phyloP scores from a whole-genome alignment of 2,329 filamentous ascomycete species.

The Cercospora sesami region DNA sequence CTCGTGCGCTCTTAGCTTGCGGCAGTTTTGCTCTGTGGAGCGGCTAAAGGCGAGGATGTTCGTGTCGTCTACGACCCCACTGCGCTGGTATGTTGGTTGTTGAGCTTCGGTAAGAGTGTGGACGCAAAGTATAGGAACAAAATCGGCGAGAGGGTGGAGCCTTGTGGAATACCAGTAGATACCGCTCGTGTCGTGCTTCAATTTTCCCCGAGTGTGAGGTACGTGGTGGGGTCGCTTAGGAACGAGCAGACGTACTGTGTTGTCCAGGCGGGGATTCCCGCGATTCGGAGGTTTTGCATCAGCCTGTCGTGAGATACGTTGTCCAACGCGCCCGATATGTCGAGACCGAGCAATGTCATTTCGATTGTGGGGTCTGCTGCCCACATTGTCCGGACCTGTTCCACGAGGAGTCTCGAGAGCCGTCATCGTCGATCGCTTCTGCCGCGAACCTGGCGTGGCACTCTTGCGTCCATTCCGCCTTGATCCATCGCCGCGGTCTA shows the following conservation, averaged over 20 bases:
- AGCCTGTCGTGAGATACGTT: slow-evolving; percentile 42
- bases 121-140: neutral
- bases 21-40: slow-evolving; percentile 12
- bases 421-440: slow-evolving; percentile 31
- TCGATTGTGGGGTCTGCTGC: slow-evolving; percentile 28
- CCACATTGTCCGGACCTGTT: slow-evolving; percentile 28
- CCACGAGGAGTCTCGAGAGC: slow-evolving; percentile 33
- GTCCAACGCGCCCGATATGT: slow-evolving; percentile 38
- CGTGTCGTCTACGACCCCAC: slow-evolving; percentile 11
- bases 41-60: slow-evolving; percentile 15
- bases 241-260: neutral
- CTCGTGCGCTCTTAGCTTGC: neutral
- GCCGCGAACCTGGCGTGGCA: no score
- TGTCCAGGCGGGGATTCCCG: neutral
- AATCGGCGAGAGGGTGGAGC: slow-evolving; percentile 1
- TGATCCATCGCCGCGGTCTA: no score
- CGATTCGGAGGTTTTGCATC: slow-evolving; percentile 36
- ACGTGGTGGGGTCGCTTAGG: neutral
- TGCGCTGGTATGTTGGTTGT: neutral
- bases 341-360: slow-evolving; percentile 37
- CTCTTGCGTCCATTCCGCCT: no score
- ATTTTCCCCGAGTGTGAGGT: neutral
- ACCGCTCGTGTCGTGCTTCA: neutral
- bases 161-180: neutral
- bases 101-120: neutral